Conservation (phyloP, 768 basidiomycete genomes). For the Hortiboletus campestris region DNA sequence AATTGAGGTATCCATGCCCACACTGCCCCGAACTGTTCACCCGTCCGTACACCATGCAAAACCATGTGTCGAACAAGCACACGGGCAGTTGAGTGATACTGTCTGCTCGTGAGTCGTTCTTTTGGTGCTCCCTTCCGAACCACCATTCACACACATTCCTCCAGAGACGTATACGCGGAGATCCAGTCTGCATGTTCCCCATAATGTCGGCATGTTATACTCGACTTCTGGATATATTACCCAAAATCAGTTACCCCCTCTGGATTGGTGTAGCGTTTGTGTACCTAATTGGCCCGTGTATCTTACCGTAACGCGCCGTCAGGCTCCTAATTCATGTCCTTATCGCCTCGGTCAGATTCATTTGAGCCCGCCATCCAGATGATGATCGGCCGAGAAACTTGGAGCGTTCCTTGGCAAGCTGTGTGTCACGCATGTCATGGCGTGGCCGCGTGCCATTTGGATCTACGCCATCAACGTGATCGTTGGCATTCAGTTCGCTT, state of each 20-base stretch:
- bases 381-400: neutral
- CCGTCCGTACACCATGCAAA: constrained; percentile 21
- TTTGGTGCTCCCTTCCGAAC: neutral
- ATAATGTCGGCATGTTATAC: neutral
- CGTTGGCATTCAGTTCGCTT: neutral
- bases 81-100: neutral
- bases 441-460: neutral
- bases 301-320: neutral
- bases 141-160: neutral
- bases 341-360: constrained; percentile 7
- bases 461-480: neutral
- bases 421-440: constrained; percentile 3
- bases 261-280: neutral
- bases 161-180: neutral
- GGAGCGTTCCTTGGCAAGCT: constrained; percentile 24
- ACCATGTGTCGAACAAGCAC: constrained; percentile 16
- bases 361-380: neutral
- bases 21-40: constrained; percentile 25
- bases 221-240: neutral
- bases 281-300: constrained; percentile 10
- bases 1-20: constrained; percentile 13
- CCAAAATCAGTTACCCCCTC: neutral
- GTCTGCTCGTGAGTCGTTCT: neutral
- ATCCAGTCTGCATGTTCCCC: constrained; percentile 1
- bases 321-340: neutral